These are phyloP conservation scores for Teratosphaeria pseudoeucalypti DNA, from an alignment of 2,329 filamentous ascomycete species.

Conservation along the genomic window DNA sequence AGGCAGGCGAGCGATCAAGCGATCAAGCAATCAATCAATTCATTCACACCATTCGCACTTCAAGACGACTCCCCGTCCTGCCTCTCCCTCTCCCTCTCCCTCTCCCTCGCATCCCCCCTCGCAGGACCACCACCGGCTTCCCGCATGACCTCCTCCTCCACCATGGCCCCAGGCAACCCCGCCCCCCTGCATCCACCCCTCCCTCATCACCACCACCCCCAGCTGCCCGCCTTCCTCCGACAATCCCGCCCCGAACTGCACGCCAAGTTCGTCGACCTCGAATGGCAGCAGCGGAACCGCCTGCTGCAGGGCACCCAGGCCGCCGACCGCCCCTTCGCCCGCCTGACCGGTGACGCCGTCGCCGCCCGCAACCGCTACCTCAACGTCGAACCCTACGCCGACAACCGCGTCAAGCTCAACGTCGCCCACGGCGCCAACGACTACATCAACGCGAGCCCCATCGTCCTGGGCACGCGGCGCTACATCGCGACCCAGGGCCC, in stretches of 20 bases:
- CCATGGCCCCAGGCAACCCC: background rate
- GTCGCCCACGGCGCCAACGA: slow-evolving; percentile 52
- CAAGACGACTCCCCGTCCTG: no score
- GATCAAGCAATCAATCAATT: no score
- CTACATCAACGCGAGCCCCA: slow-evolving; percentile 44
- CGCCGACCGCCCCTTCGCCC: slow-evolving; percentile 40
- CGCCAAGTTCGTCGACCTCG: slow-evolving; percentile 50
- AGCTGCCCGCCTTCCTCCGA: background rate
- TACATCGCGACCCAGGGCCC: slow-evolving; percentile 91
- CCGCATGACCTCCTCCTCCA: background rate
- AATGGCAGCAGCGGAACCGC: slow-evolving; percentile 49
- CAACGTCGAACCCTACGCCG: slow-evolving; percentile 83
- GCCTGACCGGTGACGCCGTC: slow-evolving; percentile 47
- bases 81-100: no score
- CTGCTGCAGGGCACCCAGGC: slow-evolving; percentile 36
- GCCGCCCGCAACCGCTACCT: slow-evolving; percentile 67
- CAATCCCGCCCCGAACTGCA: slow-evolving; percentile 39
- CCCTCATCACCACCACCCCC: background rate
- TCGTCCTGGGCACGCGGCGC: slow-evolving; percentile 36
- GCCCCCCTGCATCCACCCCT: background rate
- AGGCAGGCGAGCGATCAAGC: background rate
- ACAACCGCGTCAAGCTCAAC: slow-evolving; percentile 70
- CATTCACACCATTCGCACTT: no score
- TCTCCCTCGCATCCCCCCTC: background rate
- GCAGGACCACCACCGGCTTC: background rate